phyloP scores from a whole-genome alignment of 2,329 filamentous ascomycete species.

The Monilinia vaccinii-corymbosi region DNA sequence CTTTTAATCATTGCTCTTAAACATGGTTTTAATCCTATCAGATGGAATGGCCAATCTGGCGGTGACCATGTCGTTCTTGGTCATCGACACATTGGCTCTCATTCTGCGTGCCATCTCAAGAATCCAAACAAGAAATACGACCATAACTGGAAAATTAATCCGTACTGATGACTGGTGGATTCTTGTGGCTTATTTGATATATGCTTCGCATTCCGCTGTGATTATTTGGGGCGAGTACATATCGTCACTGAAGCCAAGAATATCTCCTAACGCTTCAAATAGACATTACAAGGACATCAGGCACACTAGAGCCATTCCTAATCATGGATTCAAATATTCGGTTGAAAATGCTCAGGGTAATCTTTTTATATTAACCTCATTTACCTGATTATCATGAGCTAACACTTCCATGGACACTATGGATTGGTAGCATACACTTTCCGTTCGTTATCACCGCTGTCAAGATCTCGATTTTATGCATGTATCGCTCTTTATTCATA shows the following conservation, averaged over 20 bases:
- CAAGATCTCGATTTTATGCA: conserved; percentile 7
- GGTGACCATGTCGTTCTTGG: neutral
- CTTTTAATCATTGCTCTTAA: neutral
- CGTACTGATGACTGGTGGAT: conserved; percentile 5
- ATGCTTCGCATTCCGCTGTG: neutral
- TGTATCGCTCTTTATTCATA: conserved; percentile 6
- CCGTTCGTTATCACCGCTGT: conserved; percentile 3
- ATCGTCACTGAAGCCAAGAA: neutral
- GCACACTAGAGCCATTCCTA: conserved; percentile 1
- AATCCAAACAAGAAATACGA: neutral
- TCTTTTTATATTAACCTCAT: neutral
- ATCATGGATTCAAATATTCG: neutral
- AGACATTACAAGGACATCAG: conserved; percentile 1
- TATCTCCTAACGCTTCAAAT: neutral
- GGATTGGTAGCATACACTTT: conserved; percentile 4
- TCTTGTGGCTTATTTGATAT: conserved; percentile 2
- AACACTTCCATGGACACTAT: neutral
- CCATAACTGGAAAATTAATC: neutral
- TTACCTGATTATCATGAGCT: neutral
- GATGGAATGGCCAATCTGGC: neutral
- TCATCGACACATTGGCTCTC: neutral
- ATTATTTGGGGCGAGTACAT: conserved; percentile 2
- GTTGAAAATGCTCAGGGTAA: conserved; percentile 2
- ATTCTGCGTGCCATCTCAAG: conserved; percentile 1
- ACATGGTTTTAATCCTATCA: neutral